Conservation (phyloP, 2,329 filamentous ascomycete genomes). For the Fusarium chaquense region DNA sequence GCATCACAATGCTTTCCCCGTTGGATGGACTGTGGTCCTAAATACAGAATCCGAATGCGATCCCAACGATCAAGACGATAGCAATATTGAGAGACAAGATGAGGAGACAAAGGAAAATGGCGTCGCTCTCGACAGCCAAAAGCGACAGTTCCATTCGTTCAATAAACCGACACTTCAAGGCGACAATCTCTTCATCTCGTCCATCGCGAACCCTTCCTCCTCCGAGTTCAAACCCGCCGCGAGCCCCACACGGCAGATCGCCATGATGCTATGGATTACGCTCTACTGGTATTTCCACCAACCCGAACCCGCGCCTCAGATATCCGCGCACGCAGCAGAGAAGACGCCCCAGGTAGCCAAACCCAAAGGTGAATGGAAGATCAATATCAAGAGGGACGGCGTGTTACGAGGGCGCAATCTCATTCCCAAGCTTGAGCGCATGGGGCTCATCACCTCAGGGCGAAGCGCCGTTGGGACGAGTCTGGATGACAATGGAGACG, state of each 20-base stretch:
- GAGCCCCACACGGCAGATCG: conserved; percentile 88
- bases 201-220: conserved; percentile 85
- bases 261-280: conserved; percentile 96
- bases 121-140: conserved; percentile 34
- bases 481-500: conserved; percentile 70
- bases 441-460: conserved; percentile 84
- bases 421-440: conserved; percentile 90
- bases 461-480: conserved; percentile 80
- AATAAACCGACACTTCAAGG: conserved; percentile 78
- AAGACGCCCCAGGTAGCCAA: conserved; percentile 75
- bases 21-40: conserved; percentile 91
- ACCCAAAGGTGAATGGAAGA: conserved; percentile 87
- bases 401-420: conserved; percentile 86
- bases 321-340: conserved; percentile 72
- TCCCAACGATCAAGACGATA: conserved; percentile 45
- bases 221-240: conserved; percentile 82
- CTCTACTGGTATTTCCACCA: conserved; percentile 99
- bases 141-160: conserved; percentile 60
- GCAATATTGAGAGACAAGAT: conserved; percentile 41
- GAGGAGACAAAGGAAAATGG: conserved; percentile 38
- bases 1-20: conserved; percentile 78
- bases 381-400: conserved; percentile 88
- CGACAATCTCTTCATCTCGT: conserved; percentile 91
- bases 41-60: conserved; percentile 66
- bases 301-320: conserved; percentile 73